Evolutionary conservation across 2,329 filamentous ascomycete genomes (phyloP).

Genomic region (Pyricularia sp.): DNA sequence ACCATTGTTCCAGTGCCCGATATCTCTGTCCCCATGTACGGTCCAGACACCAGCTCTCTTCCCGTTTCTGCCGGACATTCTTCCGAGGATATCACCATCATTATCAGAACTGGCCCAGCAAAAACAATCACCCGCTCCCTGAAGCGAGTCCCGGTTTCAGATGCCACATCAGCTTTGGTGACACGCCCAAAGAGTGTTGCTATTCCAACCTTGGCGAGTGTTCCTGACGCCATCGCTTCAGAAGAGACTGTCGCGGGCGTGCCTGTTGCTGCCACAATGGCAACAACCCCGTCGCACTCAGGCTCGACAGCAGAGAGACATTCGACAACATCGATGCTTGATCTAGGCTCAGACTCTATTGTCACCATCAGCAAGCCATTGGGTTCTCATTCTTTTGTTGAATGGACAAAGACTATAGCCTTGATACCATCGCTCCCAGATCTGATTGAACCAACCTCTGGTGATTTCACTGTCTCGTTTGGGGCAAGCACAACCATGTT

Average conservation of each 20-base stretch:
- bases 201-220: neutral
- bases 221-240: neutral
- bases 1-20: constrained; percentile 14
- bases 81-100: constrained; percentile 3
- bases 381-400: neutral
- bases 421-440: constrained; percentile 1
- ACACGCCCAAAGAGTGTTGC: neutral
- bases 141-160: neutral
- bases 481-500: constrained; percentile 1
- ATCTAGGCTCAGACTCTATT: neutral
- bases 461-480: constrained; percentile 4
- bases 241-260: neutral
- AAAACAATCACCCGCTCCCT: neutral
- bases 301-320: neutral
- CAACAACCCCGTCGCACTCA: neutral
- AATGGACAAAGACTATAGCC: constrained; percentile 2
- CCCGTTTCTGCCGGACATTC: neutral
- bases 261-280: neutral
- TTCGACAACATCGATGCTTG: neutral
- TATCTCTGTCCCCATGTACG: neutral
- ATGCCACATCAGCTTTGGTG: neutral
- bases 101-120: neutral
- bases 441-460: neutral
- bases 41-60: neutral
- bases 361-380: neutral